Conservation (phyloP, 2,329 filamentous ascomycete species). For the Fusarium xyrophilum region DNA sequence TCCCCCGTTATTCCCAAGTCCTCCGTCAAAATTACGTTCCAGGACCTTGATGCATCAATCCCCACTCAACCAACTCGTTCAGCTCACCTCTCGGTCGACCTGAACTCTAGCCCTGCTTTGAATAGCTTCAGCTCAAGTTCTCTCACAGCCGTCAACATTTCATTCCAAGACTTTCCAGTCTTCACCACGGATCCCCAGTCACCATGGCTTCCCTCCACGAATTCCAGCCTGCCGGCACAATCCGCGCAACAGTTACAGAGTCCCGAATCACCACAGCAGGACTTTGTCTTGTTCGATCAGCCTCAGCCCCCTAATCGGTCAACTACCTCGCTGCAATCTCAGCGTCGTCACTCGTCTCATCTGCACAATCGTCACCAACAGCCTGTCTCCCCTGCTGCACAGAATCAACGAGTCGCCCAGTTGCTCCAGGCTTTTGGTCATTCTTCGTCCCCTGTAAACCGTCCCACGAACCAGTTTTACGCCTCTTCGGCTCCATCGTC, state of each 20-base stretch:
- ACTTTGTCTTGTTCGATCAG: slow-evolving; percentile 80
- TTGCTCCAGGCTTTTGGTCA: slow-evolving; percentile 66
- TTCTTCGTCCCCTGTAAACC: slow-evolving; percentile 60
- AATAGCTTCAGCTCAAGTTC: slow-evolving; percentile 65
- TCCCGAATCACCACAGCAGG: slow-evolving; percentile 63
- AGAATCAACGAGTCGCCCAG: slow-evolving; percentile 66
- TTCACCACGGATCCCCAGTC: slow-evolving; percentile 83
- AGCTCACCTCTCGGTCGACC: slow-evolving; percentile 67
- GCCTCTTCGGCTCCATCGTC: slow-evolving; percentile 70
- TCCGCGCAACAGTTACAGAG: slow-evolving; percentile 64
- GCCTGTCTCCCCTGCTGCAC: slow-evolving; percentile 49
- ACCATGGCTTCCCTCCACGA: slow-evolving; percentile 81
- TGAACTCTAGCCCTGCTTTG: slow-evolving; percentile 72
- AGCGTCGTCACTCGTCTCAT: slow-evolving; percentile 55
- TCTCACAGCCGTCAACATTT: slow-evolving; percentile 64
- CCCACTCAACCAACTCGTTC: slow-evolving; percentile 55
- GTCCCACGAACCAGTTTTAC: slow-evolving; percentile 69
- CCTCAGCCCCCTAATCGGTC: slow-evolving; percentile 49
- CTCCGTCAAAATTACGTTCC: slow-evolving; percentile 62
- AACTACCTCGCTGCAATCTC: slow-evolving; percentile 49
- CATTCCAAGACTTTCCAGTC: slow-evolving; percentile 72
- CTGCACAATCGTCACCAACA: slow-evolving; percentile 56
- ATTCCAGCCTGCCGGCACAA: slow-evolving; percentile 67
- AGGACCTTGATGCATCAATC: slow-evolving; percentile 50
- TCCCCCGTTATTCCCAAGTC: slow-evolving; percentile 47